Percentiles rank a stretch among this genome's conserved stretches.
Evolutionary conservation across 106 monocot genomes (phyloP).

Genomic region (Triglochin maritima): DNA sequence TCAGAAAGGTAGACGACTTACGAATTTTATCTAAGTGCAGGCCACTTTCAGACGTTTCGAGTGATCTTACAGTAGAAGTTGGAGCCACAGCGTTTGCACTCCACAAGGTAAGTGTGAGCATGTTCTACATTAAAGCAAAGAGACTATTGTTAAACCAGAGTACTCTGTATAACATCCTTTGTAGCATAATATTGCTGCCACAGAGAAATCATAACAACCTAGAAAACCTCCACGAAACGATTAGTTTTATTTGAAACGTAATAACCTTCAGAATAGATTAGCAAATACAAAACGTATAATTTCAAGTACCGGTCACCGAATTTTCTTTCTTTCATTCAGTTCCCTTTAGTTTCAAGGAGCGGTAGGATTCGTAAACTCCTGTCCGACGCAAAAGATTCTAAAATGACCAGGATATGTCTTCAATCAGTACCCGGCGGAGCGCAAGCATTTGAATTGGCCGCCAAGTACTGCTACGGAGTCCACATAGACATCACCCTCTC

Average conservation of each 20-base stretch:
- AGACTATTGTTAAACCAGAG: too few relatives aligned
- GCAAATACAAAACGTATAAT: too few relatives aligned
- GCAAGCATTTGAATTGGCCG: conserved; percentile 70
- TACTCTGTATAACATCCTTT: too few relatives aligned
- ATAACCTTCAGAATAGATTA: too few relatives aligned
- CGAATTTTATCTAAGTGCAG: conserved; percentile 15
- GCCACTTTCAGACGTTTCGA: conserved; percentile 68
- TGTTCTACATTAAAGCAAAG: too few relatives aligned
- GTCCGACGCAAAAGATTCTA: conserved; percentile 49
- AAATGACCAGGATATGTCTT: conserved; percentile 41
- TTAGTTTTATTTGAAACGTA: too few relatives aligned
- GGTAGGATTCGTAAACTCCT: conserved; percentile 82
- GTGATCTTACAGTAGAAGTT: conserved; percentile 85
- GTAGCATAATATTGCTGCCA: too few relatives aligned
- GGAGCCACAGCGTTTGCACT: conserved; percentile 66
- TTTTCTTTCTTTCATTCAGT: conserved; percentile 28
- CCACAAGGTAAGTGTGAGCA: conserved; percentile 50
- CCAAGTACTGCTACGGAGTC: conserved; percentile 76
- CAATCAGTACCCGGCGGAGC: conserved; percentile 62
- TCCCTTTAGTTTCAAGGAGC: conserved; percentile 75
- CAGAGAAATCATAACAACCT: too few relatives aligned
- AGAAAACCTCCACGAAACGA: too few relatives aligned
- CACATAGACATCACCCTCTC: conserved; percentile 44
- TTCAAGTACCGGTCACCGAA: not conserved
- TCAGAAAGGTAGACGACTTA: not conserved